Conservation (phyloP, 176 grass and related monocot genomes). For the Aegilops bicornis region DNA sequence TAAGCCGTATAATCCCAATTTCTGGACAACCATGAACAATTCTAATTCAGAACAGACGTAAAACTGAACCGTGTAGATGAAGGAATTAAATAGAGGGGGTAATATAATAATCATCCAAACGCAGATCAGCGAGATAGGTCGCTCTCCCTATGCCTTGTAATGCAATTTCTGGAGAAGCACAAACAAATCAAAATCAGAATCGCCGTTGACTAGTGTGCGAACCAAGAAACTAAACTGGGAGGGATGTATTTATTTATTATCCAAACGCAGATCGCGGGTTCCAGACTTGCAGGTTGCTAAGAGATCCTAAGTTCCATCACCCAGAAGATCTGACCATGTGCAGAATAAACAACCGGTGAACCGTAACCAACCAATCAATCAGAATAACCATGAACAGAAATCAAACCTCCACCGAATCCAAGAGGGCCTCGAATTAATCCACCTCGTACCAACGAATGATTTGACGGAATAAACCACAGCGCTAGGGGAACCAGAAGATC, state of each 20-base stretch:
- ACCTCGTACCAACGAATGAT: background rate
- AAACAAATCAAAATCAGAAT: background rate
- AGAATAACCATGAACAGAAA: background rate
- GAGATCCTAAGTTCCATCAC: background rate
- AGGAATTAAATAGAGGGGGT: background rate
- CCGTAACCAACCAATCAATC: background rate
- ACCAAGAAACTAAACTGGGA: too few relatives aligned
- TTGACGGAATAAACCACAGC: too few relatives aligned
- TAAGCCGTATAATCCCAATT: background rate
- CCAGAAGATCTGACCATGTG: background rate
- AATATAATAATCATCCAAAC: conserved; percentile 3
- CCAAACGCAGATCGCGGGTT: background rate
- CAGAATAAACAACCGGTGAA: background rate
- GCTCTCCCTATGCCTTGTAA: too few relatives aligned
- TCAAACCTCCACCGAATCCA: conserved; percentile 32
- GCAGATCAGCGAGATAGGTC: too few relatives aligned
- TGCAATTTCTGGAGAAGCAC: too few relatives aligned
- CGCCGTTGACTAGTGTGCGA: too few relatives aligned
- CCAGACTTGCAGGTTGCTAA: background rate
- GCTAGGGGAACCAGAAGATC: too few relatives aligned
- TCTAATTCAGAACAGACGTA: background rate
- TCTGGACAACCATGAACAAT: background rate
- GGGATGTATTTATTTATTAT: too few relatives aligned
- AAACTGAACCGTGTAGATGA: background rate
- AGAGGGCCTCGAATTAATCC: background rate